These are phyloP conservation scores for Apiotrichum veenhuisii DNA, from an alignment of 1,284 basidiomycete species.

Conservation along the genomic window DNA sequence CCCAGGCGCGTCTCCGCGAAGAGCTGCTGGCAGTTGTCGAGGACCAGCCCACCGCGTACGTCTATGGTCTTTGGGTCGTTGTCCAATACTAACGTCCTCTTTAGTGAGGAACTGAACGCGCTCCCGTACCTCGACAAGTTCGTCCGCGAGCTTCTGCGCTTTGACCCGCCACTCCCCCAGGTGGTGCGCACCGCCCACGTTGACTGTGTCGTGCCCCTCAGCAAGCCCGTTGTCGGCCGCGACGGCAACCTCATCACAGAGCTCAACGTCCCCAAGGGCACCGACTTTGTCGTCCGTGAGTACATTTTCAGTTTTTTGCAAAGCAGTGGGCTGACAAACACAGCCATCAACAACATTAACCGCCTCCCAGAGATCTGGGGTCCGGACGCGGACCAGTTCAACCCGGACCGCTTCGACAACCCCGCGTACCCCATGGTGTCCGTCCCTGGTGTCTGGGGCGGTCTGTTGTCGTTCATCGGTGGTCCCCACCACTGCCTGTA, in stretches of 20 bases:
- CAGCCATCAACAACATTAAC: slow-evolving; percentile 54
- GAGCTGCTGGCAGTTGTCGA: slow-evolving; percentile 51
- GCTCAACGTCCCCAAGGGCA: slow-evolving; percentile 37
- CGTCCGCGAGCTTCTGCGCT: slow-evolving; percentile 63
- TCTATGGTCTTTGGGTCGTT: neutral
- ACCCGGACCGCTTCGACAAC: slow-evolving; percentile 34
- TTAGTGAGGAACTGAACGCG: slow-evolving; percentile 49
- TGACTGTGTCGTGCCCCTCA: slow-evolving; percentile 62
- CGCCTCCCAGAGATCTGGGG: slow-evolving; percentile 63
- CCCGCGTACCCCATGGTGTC: slow-evolving; percentile 41
- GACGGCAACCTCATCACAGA: slow-evolving; percentile 48
- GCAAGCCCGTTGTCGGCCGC: slow-evolving; percentile 43
- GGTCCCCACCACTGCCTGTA: slow-evolving; percentile 64
- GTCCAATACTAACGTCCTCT: slow-evolving; percentile 23
- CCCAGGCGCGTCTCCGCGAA: slow-evolving; percentile 59
- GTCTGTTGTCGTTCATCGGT: slow-evolving; percentile 63
- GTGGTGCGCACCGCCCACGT: slow-evolving; percentile 60
- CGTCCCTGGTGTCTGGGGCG: slow-evolving; percentile 62
- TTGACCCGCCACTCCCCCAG: slow-evolving; percentile 63
- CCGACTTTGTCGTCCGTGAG: slow-evolving; percentile 44
- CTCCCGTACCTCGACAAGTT: slow-evolving; percentile 61
- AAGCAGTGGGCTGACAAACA: slow-evolving; percentile 38
- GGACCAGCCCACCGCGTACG: slow-evolving; percentile 44
- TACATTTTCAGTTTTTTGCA: slow-evolving; percentile 23
- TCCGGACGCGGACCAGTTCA: slow-evolving; percentile 63